phyloP scores from a whole-genome alignment of 192 early-diverging fungal genomes.

The Blastocladiella britannica region DNA sequence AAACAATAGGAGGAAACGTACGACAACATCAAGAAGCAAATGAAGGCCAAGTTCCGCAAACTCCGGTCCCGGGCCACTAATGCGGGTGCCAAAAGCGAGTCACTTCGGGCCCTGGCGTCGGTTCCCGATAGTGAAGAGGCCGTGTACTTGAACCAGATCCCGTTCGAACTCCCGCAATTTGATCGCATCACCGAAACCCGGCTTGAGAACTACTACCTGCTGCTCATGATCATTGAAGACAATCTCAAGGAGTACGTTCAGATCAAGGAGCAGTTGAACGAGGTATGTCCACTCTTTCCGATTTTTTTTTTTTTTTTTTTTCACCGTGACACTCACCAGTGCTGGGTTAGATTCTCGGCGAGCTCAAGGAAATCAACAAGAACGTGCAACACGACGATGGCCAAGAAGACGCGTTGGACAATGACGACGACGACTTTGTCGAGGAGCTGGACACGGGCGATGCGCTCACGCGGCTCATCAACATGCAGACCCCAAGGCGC shows the following conservation, averaged over 20 bases:
- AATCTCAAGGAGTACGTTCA: conserved; percentile 15
- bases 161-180: conserved; percentile 22
- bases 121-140: conserved; percentile 7
- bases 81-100: not conserved
- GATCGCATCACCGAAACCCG: conserved; percentile 19
- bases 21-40: conserved; percentile 8
- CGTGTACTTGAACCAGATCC: conserved; percentile 19
- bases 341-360: not conserved
- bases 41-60: conserved; percentile 8
- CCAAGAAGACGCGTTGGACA: conserved; percentile 1
- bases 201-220: conserved; percentile 19
- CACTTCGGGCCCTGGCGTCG: conserved; percentile 4
- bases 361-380: not conserved
- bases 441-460: not conserved
- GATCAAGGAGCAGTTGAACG: conserved; percentile 13
- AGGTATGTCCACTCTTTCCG: conserved; percentile 4
- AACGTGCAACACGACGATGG: not conserved
- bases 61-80: conserved; percentile 8
- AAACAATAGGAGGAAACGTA: conserved; percentile 7
- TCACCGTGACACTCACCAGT: not conserved
- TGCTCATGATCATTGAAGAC: conserved; percentile 19
- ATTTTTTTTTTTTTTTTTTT: not conserved
- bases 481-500: too few species aligned
- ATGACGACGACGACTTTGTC: not conserved
- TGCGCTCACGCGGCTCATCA: not conserved